A percentile compares a stretch with the other conserved stretches of the same genome.
Evolutionary conservation across 352 stramenopile genomes (phyloP).

Genomic region (Globisporangium heterothallicum): DNA sequence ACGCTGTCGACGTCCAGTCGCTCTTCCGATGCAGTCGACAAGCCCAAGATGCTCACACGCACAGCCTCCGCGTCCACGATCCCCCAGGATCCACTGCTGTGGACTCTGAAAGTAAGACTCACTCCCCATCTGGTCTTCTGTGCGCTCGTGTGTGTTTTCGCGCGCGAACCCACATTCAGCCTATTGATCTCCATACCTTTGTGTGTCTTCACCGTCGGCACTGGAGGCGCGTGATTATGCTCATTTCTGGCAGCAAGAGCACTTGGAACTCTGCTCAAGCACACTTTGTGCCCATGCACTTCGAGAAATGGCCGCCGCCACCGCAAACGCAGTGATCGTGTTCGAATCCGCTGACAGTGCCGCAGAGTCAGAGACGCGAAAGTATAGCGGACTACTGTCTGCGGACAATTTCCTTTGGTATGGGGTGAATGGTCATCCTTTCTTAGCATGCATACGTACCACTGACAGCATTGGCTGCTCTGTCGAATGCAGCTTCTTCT

Average conservation of each 20-base stretch:
- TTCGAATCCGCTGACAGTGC: slow-evolving; percentile 3
- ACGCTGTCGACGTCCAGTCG: background rate
- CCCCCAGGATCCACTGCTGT: slow-evolving; percentile 12
- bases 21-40: slow-evolving; percentile 1
- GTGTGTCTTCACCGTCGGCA: no score
- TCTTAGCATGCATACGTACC: no score
- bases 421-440: no score
- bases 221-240: slow-evolving; percentile 40
- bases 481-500: slow-evolving; percentile 31
- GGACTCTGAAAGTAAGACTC: slow-evolving; percentile 3
- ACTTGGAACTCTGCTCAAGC: slow-evolving; percentile 21
- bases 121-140: no score
- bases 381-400: slow-evolving; percentile 28
- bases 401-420: slow-evolving; percentile 38
- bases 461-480: no score
- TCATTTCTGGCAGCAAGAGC: slow-evolving; percentile 39
- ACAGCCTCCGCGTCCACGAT: slow-evolving; percentile 7
- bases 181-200: no score
- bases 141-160: no score
- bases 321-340: slow-evolving; percentile 21
- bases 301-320: slow-evolving; percentile 20
- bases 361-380: slow-evolving; percentile 5
- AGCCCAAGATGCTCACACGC: slow-evolving; percentile 11
- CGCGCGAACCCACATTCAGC: no score
- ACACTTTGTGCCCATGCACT: slow-evolving; percentile 29